A percentile compares a stretch with the other conserved stretches of the same genome.
phyloP scores from a whole-genome alignment of 352 stramenopile species.

The Phytophthora brassicae region DNA sequence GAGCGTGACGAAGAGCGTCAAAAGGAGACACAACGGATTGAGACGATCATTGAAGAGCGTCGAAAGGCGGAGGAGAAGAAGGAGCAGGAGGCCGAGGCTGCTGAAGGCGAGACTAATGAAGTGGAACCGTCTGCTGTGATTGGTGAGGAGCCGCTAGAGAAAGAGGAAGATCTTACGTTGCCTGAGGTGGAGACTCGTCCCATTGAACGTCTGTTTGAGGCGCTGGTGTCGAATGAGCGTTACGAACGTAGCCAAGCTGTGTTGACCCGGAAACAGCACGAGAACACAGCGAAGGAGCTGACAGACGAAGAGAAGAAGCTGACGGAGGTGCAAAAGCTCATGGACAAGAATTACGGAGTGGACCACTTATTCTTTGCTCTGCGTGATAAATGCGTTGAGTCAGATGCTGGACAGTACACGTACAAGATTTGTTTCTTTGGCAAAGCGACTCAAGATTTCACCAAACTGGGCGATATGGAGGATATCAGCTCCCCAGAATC shows the following conservation, averaged over 20 bases:
- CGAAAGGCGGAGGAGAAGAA: slow-evolving; percentile 31
- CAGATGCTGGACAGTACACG: slow-evolving; percentile 71
- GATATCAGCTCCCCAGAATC: slow-evolving; percentile 19
- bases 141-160: not conserved
- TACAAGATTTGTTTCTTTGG: slow-evolving; percentile 90
- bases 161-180: slow-evolving; percentile 47
- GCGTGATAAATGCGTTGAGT: slow-evolving; percentile 71
- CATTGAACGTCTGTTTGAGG: slow-evolving; percentile 59
- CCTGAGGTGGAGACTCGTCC: slow-evolving; percentile 62
- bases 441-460: slow-evolving; percentile 78
- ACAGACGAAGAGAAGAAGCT: slow-evolving; percentile 37
- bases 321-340: slow-evolving; percentile 28
- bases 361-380: slow-evolving; percentile 70
- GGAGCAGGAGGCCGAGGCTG: slow-evolving; percentile 26
- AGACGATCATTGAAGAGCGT: slow-evolving; percentile 57
- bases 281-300: slow-evolving; percentile 46
- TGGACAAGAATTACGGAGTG: slow-evolving; percentile 63
- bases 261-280: slow-evolving; percentile 43
- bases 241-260: slow-evolving; percentile 55
- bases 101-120: slow-evolving; percentile 21
- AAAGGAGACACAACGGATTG: slow-evolving; percentile 54
- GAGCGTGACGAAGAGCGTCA: slow-evolving; percentile 51
- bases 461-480: slow-evolving; percentile 73
- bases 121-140: slow-evolving; percentile 8
- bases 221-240: slow-evolving; percentile 39